Evolutionary conservation across 306 rosid genomes (phyloP), one percentile per base, ranked within the genome.

Genomic region (Cicer judaicum): DNA sequence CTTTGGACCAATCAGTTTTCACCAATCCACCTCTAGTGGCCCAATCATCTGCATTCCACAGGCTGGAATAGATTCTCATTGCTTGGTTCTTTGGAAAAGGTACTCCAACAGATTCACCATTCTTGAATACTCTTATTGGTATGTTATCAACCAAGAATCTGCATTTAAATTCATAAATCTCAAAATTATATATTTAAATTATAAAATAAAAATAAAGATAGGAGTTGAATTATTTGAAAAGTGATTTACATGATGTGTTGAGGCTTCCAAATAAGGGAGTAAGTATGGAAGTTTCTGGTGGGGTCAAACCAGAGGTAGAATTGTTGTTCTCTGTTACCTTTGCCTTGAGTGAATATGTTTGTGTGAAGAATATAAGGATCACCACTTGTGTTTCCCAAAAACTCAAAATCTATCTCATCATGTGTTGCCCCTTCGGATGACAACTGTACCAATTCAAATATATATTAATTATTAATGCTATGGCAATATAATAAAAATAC

Each of bases 11-110:
- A 74, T 88, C 86, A 0, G 91, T 91, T 75, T 91, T 91, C 34
- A 85, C 85, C 42, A 88, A 78, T 64, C 96, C 93, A 36, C 96
- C 93, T 84, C 91, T 87, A 1, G 96, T 90, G 50, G 96, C 96
- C 96, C 96, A 88, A 52, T 85, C 91, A 72, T 90, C 96, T 0
- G 91, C 96, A 59, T 84, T 85, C 96, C 96, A 88, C 1, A 91
- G 72, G 73, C 93, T 91, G 0, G 90, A 84, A 81, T 84, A 80
- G n/a, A 85, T 40, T 79, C 88, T 85, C 96, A 91, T 87, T 0
- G 93, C 79, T 38, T 91, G 91, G 64, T 70, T 81, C 78, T 85
- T 88, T 61, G 93, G 96, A 61, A 82, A 88, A 10, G 90, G 82
- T 40, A 85, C 84, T 1, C 90, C 96, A 13, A 68, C 0, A 13